Evolutionary conservation across 139 green algal species (phyloP), one percentile per base, ranked within the genome.

Genomic region (Coccomyxa sp.): DNA sequence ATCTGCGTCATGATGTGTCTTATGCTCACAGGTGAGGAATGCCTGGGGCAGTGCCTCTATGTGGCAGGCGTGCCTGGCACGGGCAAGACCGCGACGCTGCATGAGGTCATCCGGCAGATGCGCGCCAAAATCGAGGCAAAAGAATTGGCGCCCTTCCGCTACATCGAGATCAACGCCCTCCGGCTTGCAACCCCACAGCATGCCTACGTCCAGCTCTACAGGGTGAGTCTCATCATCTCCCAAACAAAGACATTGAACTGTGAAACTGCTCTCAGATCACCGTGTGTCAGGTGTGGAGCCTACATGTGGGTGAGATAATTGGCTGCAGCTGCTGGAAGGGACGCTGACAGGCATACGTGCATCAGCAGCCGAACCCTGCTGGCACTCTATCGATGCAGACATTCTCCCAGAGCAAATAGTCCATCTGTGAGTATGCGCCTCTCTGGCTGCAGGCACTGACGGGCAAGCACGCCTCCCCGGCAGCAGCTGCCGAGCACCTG

Each of bases 61-160:
- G 91, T 99, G 58, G 95, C 86, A 41, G 96, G 96, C 24, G 95
- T 99, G 73, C 96, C 96, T 0, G 96, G 96, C 44, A 99, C 96
- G 0, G 96, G 96, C 81, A 98, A 99, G 89, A 99, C 96, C 4
- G 96, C 96, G 18, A 95, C 91, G 0, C 90, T 81, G 39, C 90
- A 85, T 78, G 89, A 94, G 84, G 88, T 91, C 40, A 84, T 94
- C 78, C 72, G 73, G 3, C 71, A 74, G 6, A 50, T 90, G 64
- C 74, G 79, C 34, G 12, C 70, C 35, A 41, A 64, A 8, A 68
- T 44, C 33, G 39, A 82, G 31, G 78, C 70, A 0, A 58, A 78
- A 3, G 27, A 84, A 14, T 58, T 92, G 55, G 82, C 88, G 5
- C 79, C 79, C 8, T 94, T 96, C 74, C 92, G 95, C 79, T 91